Evolutionary conservation across 768 basidiomycete species (phyloP).

Genomic region (Gymnopilus dilepis): DNA sequence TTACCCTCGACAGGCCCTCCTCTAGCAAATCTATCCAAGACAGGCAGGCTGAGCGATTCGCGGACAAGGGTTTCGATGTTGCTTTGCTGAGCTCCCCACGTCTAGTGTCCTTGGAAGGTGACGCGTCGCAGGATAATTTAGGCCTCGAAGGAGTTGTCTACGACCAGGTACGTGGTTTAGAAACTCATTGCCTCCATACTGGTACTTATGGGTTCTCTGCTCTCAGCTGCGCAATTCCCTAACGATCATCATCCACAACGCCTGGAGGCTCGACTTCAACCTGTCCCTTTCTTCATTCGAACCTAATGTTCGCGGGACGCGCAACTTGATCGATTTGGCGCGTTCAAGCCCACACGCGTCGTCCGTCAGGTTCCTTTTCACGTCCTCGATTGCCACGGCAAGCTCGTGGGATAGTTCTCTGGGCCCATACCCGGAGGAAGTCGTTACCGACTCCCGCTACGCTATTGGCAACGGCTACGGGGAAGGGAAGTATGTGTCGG

Average conservation of each 20-base stretch:
- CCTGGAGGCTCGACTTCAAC: conserved; percentile 56
- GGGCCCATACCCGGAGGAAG: conserved; percentile 40
- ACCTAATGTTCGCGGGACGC: conserved; percentile 43
- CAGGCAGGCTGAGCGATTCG: conserved; percentile 37
- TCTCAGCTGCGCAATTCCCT: conserved; percentile 33
- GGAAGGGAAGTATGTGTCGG: conserved; percentile 40
- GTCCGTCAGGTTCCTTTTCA: conserved; percentile 46
- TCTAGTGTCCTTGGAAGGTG: conserved; percentile 43
- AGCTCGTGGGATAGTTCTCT: conserved; percentile 32
- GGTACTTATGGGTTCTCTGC: not conserved
- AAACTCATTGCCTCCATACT: not conserved
- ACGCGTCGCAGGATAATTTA: conserved; percentile 33
- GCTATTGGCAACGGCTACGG: conserved; percentile 37
- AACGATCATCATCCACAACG: conserved; percentile 48
- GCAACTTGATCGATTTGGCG: conserved; percentile 45
- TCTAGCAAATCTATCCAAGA: conserved; percentile 10
- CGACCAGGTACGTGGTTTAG: conserved; percentile 31
- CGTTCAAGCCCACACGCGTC: conserved; percentile 30
- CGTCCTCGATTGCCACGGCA: conserved; percentile 36
- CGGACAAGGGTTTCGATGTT: conserved; percentile 38
- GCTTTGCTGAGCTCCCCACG: conserved; percentile 34
- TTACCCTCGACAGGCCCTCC: conserved; percentile 32
- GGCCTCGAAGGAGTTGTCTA: conserved; percentile 33
- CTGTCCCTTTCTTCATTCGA: conserved; percentile 48
- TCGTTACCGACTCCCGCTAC: conserved; percentile 29